Evolutionary conservation across 106 monocot genomes (phyloP).

Genomic region (Apostasia ramifera): DNA sequence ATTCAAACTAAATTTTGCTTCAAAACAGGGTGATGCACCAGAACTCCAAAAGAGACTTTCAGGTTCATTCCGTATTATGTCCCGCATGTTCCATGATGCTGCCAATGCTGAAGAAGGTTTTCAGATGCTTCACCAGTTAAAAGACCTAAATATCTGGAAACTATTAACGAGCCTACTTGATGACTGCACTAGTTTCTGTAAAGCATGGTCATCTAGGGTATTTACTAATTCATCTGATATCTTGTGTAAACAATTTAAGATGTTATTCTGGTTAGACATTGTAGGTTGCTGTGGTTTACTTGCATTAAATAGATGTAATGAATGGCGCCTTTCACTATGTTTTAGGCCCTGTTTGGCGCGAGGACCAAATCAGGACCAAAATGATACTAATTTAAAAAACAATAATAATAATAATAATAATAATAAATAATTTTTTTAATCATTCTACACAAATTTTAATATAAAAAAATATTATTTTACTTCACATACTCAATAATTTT

Average conservation of each 20-base stretch:
- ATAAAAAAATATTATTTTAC: too few species aligned
- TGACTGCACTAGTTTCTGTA: conserved; percentile 45
- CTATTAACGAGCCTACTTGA: conserved; percentile 61
- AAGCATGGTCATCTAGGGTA: conserved; percentile 78
- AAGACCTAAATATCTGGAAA: conserved; percentile 88
- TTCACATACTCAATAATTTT: too few species aligned
- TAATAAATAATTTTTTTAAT: too few species aligned
- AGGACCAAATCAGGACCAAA: too few species aligned
- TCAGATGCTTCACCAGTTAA: conserved; percentile 67
- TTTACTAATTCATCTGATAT: not conserved
- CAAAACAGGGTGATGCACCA: conserved; percentile 63
- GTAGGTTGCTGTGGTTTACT: too few species aligned
- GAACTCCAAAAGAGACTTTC: conserved; percentile 71
- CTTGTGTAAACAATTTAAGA: not conserved
- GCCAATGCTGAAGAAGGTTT: conserved; percentile 80
- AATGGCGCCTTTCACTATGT: too few species aligned
- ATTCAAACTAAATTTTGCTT: conserved; percentile 15
- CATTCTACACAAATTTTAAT: too few species aligned
- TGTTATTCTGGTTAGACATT: too few species aligned
- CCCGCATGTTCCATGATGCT: conserved; percentile 79
- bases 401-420: too few species aligned
- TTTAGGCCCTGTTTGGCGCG: too few species aligned
- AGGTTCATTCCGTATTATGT: conserved; percentile 62
- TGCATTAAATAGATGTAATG: too few species aligned
- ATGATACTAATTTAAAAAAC: too few species aligned